phyloP scores from a whole-genome alignment of 306 rosid species.

The Cicer judaicum region DNA sequence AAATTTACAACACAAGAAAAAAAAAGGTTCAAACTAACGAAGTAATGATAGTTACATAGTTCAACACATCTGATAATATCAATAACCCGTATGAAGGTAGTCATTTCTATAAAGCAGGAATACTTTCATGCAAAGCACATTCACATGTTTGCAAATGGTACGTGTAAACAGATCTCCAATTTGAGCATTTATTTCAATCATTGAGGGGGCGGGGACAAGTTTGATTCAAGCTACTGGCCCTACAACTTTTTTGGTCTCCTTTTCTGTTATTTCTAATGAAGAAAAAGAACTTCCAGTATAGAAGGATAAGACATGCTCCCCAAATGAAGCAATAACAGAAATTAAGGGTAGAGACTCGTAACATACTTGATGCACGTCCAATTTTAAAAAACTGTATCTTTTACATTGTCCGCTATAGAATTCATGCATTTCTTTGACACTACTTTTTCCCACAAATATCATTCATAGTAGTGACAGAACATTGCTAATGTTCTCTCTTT shows the following conservation, averaged over 20 bases:
- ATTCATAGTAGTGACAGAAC: background rate
- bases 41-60: constrained; percentile 8
- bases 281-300: background rate
- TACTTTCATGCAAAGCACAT: constrained; percentile 1
- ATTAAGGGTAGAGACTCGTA: constrained; percentile 11
- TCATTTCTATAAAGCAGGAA: background rate
- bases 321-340: background rate
- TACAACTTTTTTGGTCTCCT: background rate
- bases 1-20: constrained; percentile 8
- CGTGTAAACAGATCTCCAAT: background rate
- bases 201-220: background rate
- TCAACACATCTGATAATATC: background rate
- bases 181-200: background rate
- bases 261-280: constrained; percentile 5
- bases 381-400: constrained; percentile 3
- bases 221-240: background rate
- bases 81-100: background rate
- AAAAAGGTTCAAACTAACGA: constrained; percentile 6
- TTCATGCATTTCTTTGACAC: constrained; percentile 26
- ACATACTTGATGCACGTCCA: background rate
- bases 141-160: background rate
- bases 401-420: constrained; percentile 23
- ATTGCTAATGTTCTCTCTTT: constrained; percentile 10
- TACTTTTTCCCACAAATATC: constrained; percentile 33
- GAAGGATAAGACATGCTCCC: background rate